Evolutionary conservation across 495 filamentous ascomycete genomes (phyloP).

Genomic region (Penicillium canariense): DNA sequence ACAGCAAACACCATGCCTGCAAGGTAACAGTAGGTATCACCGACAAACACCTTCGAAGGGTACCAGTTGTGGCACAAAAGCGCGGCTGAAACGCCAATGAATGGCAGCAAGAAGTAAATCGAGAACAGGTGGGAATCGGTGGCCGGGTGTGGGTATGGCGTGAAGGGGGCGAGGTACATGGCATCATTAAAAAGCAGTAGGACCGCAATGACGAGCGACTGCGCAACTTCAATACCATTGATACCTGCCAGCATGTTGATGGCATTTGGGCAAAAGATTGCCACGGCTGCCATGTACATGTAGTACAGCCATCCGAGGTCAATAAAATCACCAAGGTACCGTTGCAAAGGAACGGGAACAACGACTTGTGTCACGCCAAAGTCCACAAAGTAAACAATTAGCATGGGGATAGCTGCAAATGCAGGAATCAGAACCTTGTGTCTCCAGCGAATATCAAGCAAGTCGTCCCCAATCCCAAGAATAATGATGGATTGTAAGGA

Average conservation of each 20-base stretch:
- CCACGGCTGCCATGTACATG: constrained; percentile 88
- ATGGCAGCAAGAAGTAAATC: constrained; percentile 89
- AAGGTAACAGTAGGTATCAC: constrained; percentile 99
- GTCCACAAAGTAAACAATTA: constrained; percentile 97
- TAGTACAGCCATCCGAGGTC: constrained; percentile 92
- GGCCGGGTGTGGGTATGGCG: constrained; percentile 83
- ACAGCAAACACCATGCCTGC: constrained; percentile 98
- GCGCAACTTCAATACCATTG: constrained; percentile 94
- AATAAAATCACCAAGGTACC: constrained; percentile 76
- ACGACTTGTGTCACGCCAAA: constrained; percentile 96
- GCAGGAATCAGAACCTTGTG: constrained; percentile 98
- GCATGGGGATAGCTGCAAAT: constrained; percentile 88
- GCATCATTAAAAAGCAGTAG: constrained; percentile 87
- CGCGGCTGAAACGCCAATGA: constrained; percentile 86
- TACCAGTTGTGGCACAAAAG: constrained; percentile 94
- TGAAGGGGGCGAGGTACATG: constrained; percentile 60
- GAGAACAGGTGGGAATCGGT: constrained; percentile 95
- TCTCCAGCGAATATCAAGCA: constrained; percentile 97
- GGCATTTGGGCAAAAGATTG: constrained; percentile 95
- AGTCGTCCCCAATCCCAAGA: constrained; percentile 90
- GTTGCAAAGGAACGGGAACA: constrained; percentile 77
- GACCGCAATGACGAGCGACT: constrained; percentile 86
- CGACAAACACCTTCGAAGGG: constrained; percentile 90
- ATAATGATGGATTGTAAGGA: constrained; percentile 86
- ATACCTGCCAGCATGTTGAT: constrained; percentile 99